Percentiles rank a stretch among this genome's conserved stretches.
phyloP scores from a whole-genome alignment of 2,329 filamentous ascomycete species.

The Periglandula ipomoeae region DNA sequence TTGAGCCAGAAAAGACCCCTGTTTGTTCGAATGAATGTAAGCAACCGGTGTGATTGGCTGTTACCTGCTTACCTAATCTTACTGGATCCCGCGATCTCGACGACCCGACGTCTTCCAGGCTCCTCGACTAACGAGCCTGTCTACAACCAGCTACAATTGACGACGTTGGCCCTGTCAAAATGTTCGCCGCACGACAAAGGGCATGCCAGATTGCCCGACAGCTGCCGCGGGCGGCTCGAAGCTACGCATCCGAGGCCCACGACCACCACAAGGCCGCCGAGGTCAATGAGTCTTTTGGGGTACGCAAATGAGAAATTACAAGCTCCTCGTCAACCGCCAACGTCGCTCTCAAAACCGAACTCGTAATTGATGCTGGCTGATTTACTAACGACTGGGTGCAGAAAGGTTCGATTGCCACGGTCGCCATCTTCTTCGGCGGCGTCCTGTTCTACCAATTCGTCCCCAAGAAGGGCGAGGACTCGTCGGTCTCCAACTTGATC shows the following conservation, averaged over 20 bases:
- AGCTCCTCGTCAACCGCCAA: not conserved
- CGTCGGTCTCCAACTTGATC: slow-evolving; percentile 36
- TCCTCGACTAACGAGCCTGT: slow-evolving; percentile 8
- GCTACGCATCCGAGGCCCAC: slow-evolving; percentile 46
- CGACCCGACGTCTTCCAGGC: slow-evolving; percentile 17
- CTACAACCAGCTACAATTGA: slow-evolving; percentile 23
- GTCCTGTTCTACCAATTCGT: slow-evolving; percentile 40
- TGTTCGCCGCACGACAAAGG: slow-evolving; percentile 37
- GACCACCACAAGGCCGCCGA: slow-evolving; percentile 36
- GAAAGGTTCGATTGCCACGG: slow-evolving; percentile 39
- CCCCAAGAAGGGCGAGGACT: slow-evolving; percentile 41
- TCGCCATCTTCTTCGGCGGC: slow-evolving; percentile 34
- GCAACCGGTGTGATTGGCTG: slow-evolving; percentile 15
- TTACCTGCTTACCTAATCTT: slow-evolving; percentile 18
- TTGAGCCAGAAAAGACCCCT: not conserved
- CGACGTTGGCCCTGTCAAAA: slow-evolving; percentile 22
- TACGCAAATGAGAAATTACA: slow-evolving; percentile 29
- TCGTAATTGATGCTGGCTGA: not conserved
- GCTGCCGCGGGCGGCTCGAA: slow-evolving; percentile 31
- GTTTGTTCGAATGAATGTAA: not conserved
- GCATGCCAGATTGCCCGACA: slow-evolving; percentile 28
- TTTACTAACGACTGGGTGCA: slow-evolving; percentile 17
- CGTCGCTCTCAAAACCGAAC: not conserved
- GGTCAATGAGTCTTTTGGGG: slow-evolving; percentile 47
- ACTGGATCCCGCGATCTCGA: slow-evolving; percentile 14